Conservation (phyloP, 352 stramenopile genomes). For the Phytophthora sp. region DNA sequence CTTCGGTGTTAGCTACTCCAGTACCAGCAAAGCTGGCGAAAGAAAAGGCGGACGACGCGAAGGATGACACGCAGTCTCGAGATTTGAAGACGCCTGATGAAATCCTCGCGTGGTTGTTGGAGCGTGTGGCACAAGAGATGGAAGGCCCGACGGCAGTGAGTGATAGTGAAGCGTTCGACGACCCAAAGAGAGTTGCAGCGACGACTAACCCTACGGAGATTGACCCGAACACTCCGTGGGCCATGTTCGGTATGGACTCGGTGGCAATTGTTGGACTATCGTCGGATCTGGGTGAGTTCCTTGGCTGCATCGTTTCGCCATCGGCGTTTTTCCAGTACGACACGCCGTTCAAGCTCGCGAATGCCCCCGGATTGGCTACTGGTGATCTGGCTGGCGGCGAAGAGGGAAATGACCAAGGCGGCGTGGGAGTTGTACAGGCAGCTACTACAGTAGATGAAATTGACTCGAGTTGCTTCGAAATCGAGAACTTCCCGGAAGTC, state of each 20-base stretch:
- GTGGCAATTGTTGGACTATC: conserved; percentile 72
- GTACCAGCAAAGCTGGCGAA: conserved; percentile 18
- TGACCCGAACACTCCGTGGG: conserved; percentile 66
- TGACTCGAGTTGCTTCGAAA: conserved; percentile 68
- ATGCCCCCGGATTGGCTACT: conserved; percentile 59
- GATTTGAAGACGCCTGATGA: conserved; percentile 67
- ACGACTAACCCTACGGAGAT: conserved; percentile 36
- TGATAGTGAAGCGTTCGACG: conserved; percentile 13
- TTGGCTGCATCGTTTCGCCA: conserved; percentile 72
- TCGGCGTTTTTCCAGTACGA: conserved; percentile 79
- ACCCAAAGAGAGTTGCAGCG: conserved; percentile 13
- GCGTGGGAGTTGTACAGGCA: conserved; percentile 23
- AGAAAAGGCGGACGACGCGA: conserved; percentile 18
- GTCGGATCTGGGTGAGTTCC: conserved; percentile 67
- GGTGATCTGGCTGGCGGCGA: conserved; percentile 62
- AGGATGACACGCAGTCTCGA: conserved; percentile 27
- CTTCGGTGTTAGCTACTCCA: conserved; percentile 4
- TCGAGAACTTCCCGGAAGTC: conserved; percentile 72
- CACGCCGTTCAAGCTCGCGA: conserved; percentile 61
- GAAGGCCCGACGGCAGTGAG: conserved; percentile 11
- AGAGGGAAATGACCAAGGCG: conserved; percentile 29
- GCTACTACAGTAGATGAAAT: conserved; percentile 65
- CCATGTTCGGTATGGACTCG: conserved; percentile 69
- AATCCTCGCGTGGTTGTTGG: conserved; percentile 75
- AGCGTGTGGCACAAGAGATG: conserved; percentile 68